Percentiles rank a stretch among this genome's conserved stretches.
These are phyloP conservation scores for Tetrahymena borealis DNA, from an alignment of 73 alveolate species.

Conservation along the genomic window DNA sequence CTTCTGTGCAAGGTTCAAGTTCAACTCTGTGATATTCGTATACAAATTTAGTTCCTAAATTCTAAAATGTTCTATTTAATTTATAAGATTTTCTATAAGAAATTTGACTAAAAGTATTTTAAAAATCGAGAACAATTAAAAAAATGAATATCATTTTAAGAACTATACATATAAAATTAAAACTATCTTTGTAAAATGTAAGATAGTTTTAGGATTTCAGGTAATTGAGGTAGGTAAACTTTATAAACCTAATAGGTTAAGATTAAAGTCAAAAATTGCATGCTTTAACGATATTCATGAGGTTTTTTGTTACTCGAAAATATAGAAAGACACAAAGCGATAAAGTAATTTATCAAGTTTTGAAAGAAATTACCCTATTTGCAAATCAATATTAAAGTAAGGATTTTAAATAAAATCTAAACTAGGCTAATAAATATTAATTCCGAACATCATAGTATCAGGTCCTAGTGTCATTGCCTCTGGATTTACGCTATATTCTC, in stretches of 20 bases:
- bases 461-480: background rate
- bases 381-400: background rate
- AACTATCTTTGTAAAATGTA: too few species aligned
- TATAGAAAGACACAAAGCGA: too few species aligned
- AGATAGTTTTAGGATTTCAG: too few species aligned
- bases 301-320: too few species aligned
- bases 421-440: background rate
- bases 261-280: too few species aligned
- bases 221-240: too few species aligned
- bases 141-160: too few species aligned
- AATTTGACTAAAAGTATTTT: background rate
- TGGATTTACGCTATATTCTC: background rate
- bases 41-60: background rate
- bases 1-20: background rate
- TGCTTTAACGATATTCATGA: too few species aligned
- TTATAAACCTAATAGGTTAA: too few species aligned
- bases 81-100: background rate
- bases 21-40: background rate
- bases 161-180: too few species aligned
- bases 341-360: too few species aligned
- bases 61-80: background rate
- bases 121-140: background rate
- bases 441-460: background rate
- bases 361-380: background rate
- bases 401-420: background rate